Percentiles rank a stretch among this genome's conserved stretches.
Conservation (phyloP, 169 alveolate species). For the Plasmodium vivax region DNA sequence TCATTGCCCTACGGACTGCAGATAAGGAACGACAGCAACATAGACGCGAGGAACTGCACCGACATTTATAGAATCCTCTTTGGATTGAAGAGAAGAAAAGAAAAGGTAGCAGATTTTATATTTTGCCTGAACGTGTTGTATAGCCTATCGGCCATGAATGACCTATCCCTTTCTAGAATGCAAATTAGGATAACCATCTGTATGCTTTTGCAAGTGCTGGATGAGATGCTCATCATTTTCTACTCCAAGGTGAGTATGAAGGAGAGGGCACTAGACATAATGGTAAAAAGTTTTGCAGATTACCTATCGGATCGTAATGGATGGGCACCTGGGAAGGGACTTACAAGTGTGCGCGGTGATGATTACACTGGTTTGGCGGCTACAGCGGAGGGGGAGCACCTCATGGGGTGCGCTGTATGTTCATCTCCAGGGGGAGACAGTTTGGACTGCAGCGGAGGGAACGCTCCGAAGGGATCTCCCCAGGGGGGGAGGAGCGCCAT, state of each 20-base stretch:
- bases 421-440: neutral
- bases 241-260: slow-evolving; percentile 6
- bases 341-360: neutral
- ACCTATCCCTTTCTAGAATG: slow-evolving; percentile 20
- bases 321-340: neutral
- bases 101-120: slow-evolving; percentile 64
- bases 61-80: slow-evolving; percentile 56
- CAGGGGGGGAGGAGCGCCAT: neutral
- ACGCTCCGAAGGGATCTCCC: neutral
- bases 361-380: neutral
- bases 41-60: slow-evolving; percentile 10
- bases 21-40: neutral
- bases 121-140: slow-evolving; percentile 49
- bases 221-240: slow-evolving; percentile 28
- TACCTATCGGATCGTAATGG: neutral
- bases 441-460: neutral
- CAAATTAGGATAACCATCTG: slow-evolving; percentile 36
- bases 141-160: slow-evolving; percentile 11
- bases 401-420: neutral
- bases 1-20: neutral
- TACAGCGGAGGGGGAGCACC: neutral
- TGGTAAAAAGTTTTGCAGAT: slow-evolving; percentile 23
- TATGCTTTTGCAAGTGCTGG: slow-evolving; percentile 33
- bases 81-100: slow-evolving; percentile 51
- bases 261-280: slow-evolving; percentile 36